Base-by-base conservation (phyloP, 371 early-diverging fungal genomes). In the Umbelopsis sp. region DNA sequence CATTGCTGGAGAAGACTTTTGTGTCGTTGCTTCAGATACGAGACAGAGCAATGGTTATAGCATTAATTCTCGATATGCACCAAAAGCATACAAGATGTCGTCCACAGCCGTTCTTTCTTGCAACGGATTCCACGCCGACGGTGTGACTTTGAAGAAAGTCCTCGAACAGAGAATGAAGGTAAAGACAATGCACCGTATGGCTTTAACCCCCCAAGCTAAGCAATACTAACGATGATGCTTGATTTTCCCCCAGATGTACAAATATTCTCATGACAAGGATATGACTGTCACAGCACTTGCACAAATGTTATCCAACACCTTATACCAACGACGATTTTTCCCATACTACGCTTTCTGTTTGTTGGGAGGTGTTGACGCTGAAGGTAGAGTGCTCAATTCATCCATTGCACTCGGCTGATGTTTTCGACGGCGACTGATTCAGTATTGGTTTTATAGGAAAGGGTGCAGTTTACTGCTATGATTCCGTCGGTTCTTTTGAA, bases 281-380 rank as follows among this genome's bases (percentile, higher is more conserved):
- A 97, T 99, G 92, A 87, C 90, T 63, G 86, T 89, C 4, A 83
- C 87, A 32, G 96, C 96, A 4, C 76, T 97, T 53, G 99, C 99
- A 22, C 99, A 98, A 81, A 89, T 98, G 92, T 83, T 98, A 14
- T 92, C 95, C 20, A 97, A 93, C 70, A 94, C 96, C 63, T 80
- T 99, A 50, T 99, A 99, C 78, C 85, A 85, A 70, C 92, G 91
- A 74, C 92, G 99, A 48, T 99, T 99, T 84, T 99, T 99, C 90
- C 99, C 99, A 1, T 99, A 98, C 86, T 99, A 97, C 74, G 90
- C 92, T 68, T 97, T 92, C 86, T 93, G 92, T 79, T 87, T 93
- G 44, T 70, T 99, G 52, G 96, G 94, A 14, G 99, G 99, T 52
- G 76, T 99, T 32, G 97, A 98, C 73, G 87, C 89, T 45, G 82